phyloP scores from a whole-genome alignment of 2,329 filamentous ascomycete genomes.

The Paracamarosporium sp. region DNA sequence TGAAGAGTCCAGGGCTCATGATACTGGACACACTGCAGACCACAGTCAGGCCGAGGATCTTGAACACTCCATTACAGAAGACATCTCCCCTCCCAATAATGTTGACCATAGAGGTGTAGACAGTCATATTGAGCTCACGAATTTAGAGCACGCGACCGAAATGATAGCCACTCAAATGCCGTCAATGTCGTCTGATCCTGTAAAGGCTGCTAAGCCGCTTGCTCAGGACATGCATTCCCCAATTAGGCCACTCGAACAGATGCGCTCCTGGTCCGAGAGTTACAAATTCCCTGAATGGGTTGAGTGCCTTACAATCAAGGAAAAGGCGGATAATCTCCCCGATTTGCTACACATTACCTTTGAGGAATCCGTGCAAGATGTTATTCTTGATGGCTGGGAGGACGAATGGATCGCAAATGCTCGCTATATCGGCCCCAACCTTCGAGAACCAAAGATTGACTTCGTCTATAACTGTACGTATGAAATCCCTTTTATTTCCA shows the following conservation, averaged over 20 bases:
- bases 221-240: constrained; percentile 2
- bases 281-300: constrained; percentile 35
- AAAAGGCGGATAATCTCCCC: constrained; percentile 41
- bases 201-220: not conserved
- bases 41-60: too few relatives aligned
- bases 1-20: too few relatives aligned
- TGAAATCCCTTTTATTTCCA: not conserved
- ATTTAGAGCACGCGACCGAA: constrained; percentile 4
- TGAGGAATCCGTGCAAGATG: constrained; percentile 46
- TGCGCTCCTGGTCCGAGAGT: constrained; percentile 17
- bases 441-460: constrained; percentile 51
- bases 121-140: too few relatives aligned
- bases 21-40: too few relatives aligned
- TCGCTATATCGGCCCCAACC: constrained; percentile 36
- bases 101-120: too few relatives aligned
- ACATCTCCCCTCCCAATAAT: too few relatives aligned
- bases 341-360: constrained; percentile 52
- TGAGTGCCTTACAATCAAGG: constrained; percentile 35
- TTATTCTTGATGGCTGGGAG: constrained; percentile 51
- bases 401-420: constrained; percentile 51
- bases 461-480: constrained; percentile 50
- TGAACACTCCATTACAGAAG: too few relatives aligned
- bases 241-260: constrained; percentile 13
- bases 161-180: not conserved
- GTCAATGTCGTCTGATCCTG: not conserved